A percentile compares a stretch with the other conserved stretches of the same genome.
These are phyloP conservation scores for Sugiyamaella lignohabitans DNA, from an alignment of 805 yeast genomes.

Conservation along the genomic window DNA sequence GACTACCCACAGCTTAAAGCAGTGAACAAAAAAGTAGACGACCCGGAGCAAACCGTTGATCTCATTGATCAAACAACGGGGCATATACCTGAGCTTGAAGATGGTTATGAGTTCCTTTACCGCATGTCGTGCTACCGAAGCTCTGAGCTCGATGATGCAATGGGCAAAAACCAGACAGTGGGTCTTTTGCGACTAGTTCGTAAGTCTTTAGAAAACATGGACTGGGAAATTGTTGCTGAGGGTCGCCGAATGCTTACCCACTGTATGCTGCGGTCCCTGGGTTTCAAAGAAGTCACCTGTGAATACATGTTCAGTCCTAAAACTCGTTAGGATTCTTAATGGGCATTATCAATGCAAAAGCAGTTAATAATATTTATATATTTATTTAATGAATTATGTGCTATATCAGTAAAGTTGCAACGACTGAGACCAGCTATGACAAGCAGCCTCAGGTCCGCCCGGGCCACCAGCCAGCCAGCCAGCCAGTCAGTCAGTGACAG, in stretches of 20 bases:
- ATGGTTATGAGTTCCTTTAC: conserved; percentile 45
- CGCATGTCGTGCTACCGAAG: conserved; percentile 34
- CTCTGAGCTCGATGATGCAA: conserved; percentile 33
- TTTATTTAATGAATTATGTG: too few species aligned
- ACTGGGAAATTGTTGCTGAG: conserved; percentile 27
- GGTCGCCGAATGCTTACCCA: conserved; percentile 21
- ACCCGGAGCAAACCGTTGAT: conserved; percentile 8
- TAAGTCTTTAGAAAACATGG: conserved; percentile 19
- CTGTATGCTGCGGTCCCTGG: conserved; percentile 20
- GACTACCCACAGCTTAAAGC: conserved; percentile 3
- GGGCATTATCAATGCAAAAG: too few species aligned
- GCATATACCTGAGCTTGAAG: conserved; percentile 33
- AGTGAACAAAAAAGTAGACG: conserved; percentile 4
- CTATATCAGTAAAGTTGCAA: too few species aligned
- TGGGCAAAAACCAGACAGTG: conserved; percentile 43
- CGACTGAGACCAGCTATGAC: too few species aligned
- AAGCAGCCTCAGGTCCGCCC: too few species aligned
- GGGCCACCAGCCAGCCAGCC: too few species aligned
- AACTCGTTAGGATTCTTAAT: neutral
- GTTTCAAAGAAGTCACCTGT: conserved; percentile 16
- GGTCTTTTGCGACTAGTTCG: conserved; percentile 42
- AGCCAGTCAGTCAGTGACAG: too few species aligned
- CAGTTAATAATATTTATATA: too few species aligned
- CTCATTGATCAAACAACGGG: conserved; percentile 9
- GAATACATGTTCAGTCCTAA: conserved; percentile 19